Percentiles rank a stretch among this genome's conserved stretches.
These are phyloP conservation scores for Hemileccinum rubropunctum DNA, from an alignment of 768 basidiomycete genomes.

Conservation along the genomic window DNA sequence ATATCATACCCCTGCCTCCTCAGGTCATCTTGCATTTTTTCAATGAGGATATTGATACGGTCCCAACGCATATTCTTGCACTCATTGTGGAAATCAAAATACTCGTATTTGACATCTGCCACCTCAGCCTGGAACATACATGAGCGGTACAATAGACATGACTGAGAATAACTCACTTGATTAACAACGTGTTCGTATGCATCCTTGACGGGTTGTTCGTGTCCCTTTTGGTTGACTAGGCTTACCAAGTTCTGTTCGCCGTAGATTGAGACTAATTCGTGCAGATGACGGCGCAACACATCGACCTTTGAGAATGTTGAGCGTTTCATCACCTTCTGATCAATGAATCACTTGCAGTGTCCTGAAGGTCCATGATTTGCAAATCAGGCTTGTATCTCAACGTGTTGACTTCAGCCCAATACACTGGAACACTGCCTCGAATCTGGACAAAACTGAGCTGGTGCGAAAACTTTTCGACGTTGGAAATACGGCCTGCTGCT, in stretches of 20 bases:
- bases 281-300: conserved; percentile 71
- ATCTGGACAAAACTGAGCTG: conserved; percentile 90
- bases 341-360: conserved; percentile 59
- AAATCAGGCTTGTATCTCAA: conserved; percentile 95
- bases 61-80: conserved; percentile 96
- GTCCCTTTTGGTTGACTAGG: conserved; percentile 89
- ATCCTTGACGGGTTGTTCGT: conserved; percentile 93
- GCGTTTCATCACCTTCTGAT: neutral
- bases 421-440: conserved; percentile 89
- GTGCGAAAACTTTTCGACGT: conserved; percentile 47
- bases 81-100: conserved; percentile 97
- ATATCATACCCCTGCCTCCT: conserved; percentile 56
- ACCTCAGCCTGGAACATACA: conserved; percentile 48
- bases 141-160: neutral
- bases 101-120: conserved; percentile 77
- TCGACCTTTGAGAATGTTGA: conserved; percentile 47
- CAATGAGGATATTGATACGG: conserved; percentile 79
- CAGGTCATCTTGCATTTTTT: conserved; percentile 69
- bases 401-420: conserved; percentile 96
- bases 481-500: conserved; percentile 38
- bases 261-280: conserved; percentile 69
- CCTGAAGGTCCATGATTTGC: conserved; percentile 89
- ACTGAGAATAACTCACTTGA: conserved; percentile 42
- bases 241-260: conserved; percentile 82
- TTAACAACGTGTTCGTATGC: conserved; percentile 81